A percentile compares a stretch with the other conserved stretches of the same genome.
Evolutionary conservation across 371 early-diverging fungal species (phyloP).

Genomic region (Coemansia sp.): DNA sequence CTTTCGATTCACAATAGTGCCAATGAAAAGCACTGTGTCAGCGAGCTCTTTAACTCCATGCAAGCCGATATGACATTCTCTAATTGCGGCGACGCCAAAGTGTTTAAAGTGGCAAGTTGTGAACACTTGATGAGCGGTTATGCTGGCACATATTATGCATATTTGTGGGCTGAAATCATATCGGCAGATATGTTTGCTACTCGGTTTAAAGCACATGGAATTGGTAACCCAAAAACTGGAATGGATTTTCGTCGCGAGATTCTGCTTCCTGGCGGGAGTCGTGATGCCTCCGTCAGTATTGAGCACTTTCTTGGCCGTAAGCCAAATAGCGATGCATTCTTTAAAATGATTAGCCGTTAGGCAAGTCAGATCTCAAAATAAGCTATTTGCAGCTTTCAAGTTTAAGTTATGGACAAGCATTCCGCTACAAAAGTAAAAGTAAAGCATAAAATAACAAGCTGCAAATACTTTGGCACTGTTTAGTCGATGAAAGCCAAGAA

Average conservation of each 20-base stretch:
- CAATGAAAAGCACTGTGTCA: conserved; percentile 51
- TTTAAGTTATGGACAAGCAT: not conserved
- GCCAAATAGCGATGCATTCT: conserved; percentile 47
- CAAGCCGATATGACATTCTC: conserved; percentile 62
- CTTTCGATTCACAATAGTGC: conserved; percentile 60
- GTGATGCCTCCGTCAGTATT: conserved; percentile 69
- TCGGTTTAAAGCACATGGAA: conserved; percentile 10
- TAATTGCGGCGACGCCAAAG: conserved; percentile 17
- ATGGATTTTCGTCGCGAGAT: conserved; percentile 61
- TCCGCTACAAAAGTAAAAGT: not conserved
- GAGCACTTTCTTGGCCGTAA: conserved; percentile 76
- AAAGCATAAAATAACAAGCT: not conserved
- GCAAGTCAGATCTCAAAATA: not conserved
- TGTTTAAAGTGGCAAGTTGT: conserved; percentile 50
- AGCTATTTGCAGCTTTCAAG: not conserved
- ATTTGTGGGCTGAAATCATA: conserved; percentile 78
- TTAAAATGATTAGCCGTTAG: not conserved
- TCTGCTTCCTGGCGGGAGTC: conserved; percentile 66
- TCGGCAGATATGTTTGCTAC: conserved; percentile 75
- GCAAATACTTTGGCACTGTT: not conserved
- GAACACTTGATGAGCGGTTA: conserved; percentile 80
- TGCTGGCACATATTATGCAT: conserved; percentile 70
- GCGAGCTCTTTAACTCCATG: conserved; percentile 60
- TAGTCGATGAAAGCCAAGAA: not conserved
- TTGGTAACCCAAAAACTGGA: conserved; percentile 51